Evolutionary conservation across 2,329 filamentous ascomycete species (phyloP).

Genomic region (Talaromyces sp.): DNA sequence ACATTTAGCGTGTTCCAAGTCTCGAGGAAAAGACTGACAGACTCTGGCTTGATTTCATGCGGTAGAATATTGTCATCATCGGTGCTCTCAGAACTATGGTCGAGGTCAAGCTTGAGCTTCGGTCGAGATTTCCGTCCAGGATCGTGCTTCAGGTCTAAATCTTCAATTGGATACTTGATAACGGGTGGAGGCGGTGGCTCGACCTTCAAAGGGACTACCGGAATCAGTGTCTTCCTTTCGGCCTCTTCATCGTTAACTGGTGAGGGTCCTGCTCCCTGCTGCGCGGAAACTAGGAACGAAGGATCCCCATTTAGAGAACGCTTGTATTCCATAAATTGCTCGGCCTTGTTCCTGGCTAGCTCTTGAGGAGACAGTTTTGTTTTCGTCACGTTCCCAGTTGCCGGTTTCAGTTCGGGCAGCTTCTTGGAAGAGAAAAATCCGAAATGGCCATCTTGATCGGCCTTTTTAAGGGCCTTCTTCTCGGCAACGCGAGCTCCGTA

Average conservation of each 20-base stretch:
- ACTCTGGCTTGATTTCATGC: constrained; percentile 67
- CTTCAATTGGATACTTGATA: constrained; percentile 93
- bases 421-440: constrained; percentile 51
- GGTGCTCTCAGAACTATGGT: constrained; percentile 53
- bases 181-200: constrained; percentile 63
- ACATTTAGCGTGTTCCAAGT: constrained; percentile 97
- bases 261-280: constrained; percentile 24
- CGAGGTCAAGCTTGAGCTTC: constrained; percentile 70
- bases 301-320: constrained; percentile 42
- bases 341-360: constrained; percentile 41
- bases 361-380: constrained; percentile 48
- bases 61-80: constrained; percentile 43
- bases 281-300: constrained; percentile 30
- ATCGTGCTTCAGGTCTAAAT: constrained; percentile 72
- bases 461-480: constrained; percentile 66
- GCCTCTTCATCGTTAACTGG: constrained; percentile 26
- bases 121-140: constrained; percentile 64
- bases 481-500: constrained; percentile 76
- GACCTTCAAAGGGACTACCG: constrained; percentile 40
- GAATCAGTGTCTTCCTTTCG: constrained; percentile 30
- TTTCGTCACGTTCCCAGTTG: constrained; percentile 62
- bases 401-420: constrained; percentile 69
- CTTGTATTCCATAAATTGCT: constrained; percentile 47
- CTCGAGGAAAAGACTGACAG: constrained; percentile 79
- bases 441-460: constrained; percentile 46